Base-by-base conservation (phyloP, 1,139 yeast species). In the Kluyveromyces sp. region DNA sequence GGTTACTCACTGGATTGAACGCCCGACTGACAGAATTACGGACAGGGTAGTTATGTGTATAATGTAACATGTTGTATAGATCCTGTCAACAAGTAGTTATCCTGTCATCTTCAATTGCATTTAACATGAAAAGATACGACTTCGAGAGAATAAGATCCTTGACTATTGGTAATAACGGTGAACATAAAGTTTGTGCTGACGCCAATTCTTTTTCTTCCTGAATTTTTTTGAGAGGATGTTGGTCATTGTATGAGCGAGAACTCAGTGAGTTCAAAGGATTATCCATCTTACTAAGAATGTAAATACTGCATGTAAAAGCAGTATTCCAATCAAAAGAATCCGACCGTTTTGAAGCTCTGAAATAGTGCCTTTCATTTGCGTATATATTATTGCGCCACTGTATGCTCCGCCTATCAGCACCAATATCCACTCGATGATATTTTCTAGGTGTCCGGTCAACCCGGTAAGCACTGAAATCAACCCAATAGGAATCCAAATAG, bases 401-500 rank as follows among this genome's bases (percentile, higher is more conserved):
- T 50, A 52, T 4, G 43, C 39, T 28, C 47, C 40, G 2, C 55
- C 54, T 3, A 50, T 33, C 2, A 34, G 44, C 16, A 46, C 45
- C 3, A 49, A 29, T 6, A 36, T 39, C 49, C 51, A 49, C 39
- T 47, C 43, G 8, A 36, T n/a, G 3, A 45, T 8, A 6, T 40
- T 36, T 4, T 19, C 13, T 7, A 43, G 33, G 4, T 28, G 34
- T 41, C 20, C 35, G 7, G 12, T 34, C 39, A 50, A 33, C 17
- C 49, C 49, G 33, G 46, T 46, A 20, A 42, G 37, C 25, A 50
- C 45, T 17, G 46, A 43, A 8, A 47, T 30, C 8, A 43, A 39
- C 3, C 51, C 49, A 25, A 53, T 37, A 12, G 60, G 50, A n/a
- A 61, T 40, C 65, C 65, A 61, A 13, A 49, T 50, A 11, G 53